Evolutionary conservation across 2,329 filamentous ascomycete species (phyloP).

Genomic region (Trichophyton simii): DNA sequence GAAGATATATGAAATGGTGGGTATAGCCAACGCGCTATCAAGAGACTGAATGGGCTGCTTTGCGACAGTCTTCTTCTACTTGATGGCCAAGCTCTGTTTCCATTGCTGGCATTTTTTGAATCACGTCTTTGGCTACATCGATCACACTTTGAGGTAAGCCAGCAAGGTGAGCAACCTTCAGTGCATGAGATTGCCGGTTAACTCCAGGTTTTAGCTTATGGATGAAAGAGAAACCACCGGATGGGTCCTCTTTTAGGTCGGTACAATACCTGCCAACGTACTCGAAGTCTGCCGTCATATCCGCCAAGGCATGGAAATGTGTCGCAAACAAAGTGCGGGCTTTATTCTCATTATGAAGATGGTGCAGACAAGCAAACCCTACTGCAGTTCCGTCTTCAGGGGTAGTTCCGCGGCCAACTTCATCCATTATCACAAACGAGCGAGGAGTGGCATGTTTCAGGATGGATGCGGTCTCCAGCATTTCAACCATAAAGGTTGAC

Average conservation of each 20-base stretch:
- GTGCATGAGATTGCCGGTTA: constrained; percentile 75
- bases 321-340: constrained; percentile 84
- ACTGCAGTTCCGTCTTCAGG: constrained; percentile 85
- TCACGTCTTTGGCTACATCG: constrained; percentile 49
- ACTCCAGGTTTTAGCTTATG: constrained; percentile 71
- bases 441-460: constrained; percentile 68
- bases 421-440: constrained; percentile 96
- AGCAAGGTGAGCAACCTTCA: constrained; percentile 86
- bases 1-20: neutral
- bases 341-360: constrained; percentile 64
- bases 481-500: constrained; percentile 98
- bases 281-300: constrained; percentile 53
- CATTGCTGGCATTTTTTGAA: constrained; percentile 26
- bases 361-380: constrained; percentile 74
- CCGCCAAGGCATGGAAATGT: constrained; percentile 77
- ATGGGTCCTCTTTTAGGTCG: constrained; percentile 63
- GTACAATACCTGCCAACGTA: constrained; percentile 71
- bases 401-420: constrained; percentile 88
- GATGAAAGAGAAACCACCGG: constrained; percentile 66
- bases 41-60: neutral
- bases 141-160: constrained; percentile 66
- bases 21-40: neutral
- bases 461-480: constrained; percentile 91
- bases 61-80: neutral
- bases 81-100: neutral